phyloP scores from a whole-genome alignment of 495 filamentous ascomycete genomes.

The Aspergillus cristatus region DNA sequence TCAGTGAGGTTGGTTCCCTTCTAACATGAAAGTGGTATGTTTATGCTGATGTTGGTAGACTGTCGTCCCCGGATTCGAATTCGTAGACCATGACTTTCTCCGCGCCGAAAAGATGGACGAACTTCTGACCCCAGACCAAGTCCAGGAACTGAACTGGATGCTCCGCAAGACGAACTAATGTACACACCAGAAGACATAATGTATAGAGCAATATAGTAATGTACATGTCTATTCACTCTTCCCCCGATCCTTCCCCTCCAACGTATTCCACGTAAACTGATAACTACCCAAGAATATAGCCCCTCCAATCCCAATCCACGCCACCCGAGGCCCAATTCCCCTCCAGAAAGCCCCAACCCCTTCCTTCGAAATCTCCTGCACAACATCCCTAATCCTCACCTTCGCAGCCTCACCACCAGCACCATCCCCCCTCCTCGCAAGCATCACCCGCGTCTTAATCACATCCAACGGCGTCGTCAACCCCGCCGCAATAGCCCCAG shows the following conservation, averaged over 20 bases:
- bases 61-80: slow-evolving; percentile 59
- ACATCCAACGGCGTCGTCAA: slow-evolving; percentile 93
- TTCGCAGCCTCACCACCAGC: slow-evolving; percentile 24
- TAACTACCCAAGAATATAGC: slow-evolving; percentile 95
- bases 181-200: no score
- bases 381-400: slow-evolving; percentile 47
- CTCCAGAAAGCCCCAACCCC: slow-evolving; percentile 75
- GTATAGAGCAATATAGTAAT: no score
- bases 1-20: slow-evolving; percentile 50
- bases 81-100: slow-evolving; percentile 55
- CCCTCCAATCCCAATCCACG: slow-evolving; percentile 92
- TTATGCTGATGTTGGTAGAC: slow-evolving; percentile 19
- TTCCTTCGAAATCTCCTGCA: slow-evolving; percentile 58
- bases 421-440: slow-evolving; percentile 46
- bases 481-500: slow-evolving; percentile 79
- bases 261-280: slow-evolving; percentile 73
- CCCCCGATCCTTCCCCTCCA: slow-evolving; percentile 37
- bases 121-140: slow-evolving; percentile 38
- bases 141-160: slow-evolving; percentile 43
- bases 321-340: slow-evolving; percentile 77
- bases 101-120: slow-evolving; percentile 28
- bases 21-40: background rate
- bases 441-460: slow-evolving; percentile 93
- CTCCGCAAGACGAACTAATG: slow-evolving; percentile 5
- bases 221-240: no score